Percentiles rank a stretch among this genome's conserved stretches.
These are phyloP conservation scores for Kokia cookei DNA, from an alignment of 441 rosid species.

Conservation along the genomic window DNA sequence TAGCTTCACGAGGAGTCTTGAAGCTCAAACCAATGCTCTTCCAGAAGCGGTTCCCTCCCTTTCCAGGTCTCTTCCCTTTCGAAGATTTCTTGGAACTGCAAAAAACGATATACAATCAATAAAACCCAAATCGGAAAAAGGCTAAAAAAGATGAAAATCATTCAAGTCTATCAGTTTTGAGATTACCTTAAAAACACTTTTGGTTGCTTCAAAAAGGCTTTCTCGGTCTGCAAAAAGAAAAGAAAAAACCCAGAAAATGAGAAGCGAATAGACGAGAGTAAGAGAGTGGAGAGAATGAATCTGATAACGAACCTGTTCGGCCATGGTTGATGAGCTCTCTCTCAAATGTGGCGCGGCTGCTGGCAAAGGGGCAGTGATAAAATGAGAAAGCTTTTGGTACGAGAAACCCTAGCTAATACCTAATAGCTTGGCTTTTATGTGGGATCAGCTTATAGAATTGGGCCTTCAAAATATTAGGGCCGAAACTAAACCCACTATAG, in stretches of 20 bases:
- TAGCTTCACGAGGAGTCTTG: slow-evolving; percentile 61
- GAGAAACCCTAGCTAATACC: not conserved
- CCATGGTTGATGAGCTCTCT: not conserved
- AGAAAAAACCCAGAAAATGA: not conserved
- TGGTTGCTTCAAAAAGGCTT: slow-evolving; percentile 80
- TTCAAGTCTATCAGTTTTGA: slow-evolving; percentile 18
- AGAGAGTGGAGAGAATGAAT: not conserved
- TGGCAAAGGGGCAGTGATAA: not conserved
- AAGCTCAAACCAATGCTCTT: slow-evolving; percentile 58
- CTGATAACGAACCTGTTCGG: not conserved
- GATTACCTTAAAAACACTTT: slow-evolving; percentile 66
- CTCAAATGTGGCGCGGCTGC: not conserved
- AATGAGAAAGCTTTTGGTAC: not conserved
- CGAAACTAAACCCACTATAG: not conserved
- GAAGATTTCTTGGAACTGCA: slow-evolving; percentile 50
- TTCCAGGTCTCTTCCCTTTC: slow-evolving; percentile 55
- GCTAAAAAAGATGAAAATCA: not conserved
- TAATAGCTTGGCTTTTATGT: not conserved
- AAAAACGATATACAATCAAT: not conserved
- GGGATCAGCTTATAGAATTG: not conserved
- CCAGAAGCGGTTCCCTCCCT: slow-evolving; percentile 53
- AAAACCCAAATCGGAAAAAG: not conserved
- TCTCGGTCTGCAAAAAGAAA: slow-evolving; percentile 29
- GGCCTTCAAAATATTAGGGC: not conserved
- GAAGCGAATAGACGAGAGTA: not conserved